phyloP scores from a whole-genome alignment of 495 filamentous ascomycete species.

The Xylaria palmicola region DNA sequence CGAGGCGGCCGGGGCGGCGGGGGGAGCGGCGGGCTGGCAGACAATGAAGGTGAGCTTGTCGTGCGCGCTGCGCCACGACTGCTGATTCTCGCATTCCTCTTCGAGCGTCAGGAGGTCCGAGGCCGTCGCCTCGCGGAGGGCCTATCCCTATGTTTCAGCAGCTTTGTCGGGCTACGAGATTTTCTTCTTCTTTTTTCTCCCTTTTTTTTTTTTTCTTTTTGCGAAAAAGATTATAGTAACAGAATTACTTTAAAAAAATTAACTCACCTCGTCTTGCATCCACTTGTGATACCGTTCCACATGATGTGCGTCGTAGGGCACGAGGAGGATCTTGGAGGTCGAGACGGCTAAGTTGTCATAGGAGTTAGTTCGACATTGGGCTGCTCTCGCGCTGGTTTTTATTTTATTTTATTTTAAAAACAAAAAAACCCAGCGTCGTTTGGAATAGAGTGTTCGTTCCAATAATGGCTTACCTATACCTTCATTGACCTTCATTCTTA shows the following conservation, averaged over 20 bases:
- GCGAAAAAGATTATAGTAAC: background rate
- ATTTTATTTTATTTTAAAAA: too few relatives aligned
- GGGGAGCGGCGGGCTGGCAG: conserved; percentile 42
- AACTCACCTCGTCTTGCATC: conserved; percentile 80
- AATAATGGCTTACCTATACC: conserved; percentile 47
- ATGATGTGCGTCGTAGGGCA: conserved; percentile 81
- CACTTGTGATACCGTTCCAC: conserved; percentile 80
- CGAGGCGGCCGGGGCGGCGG: too few relatives aligned
- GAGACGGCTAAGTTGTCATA: conserved; percentile 56
- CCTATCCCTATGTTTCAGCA: too few relatives aligned
- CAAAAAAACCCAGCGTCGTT: too few relatives aligned
- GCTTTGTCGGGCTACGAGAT: too few relatives aligned
- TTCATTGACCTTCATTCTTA: conserved; percentile 44
- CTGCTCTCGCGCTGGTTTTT: background rate
- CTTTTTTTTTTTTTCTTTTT: too few relatives aligned
- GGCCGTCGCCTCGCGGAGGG: conserved; percentile 78
- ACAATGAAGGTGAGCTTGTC: conserved; percentile 77
- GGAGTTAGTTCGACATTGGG: background rate
- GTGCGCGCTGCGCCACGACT: conserved; percentile 69
- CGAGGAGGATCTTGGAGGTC: conserved; percentile 64
- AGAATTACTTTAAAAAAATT: too few relatives aligned
- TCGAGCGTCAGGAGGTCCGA: conserved; percentile 75
- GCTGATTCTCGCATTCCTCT: conserved; percentile 85
- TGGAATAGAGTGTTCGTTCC: too few relatives aligned
- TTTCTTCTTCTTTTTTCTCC: too few relatives aligned